phyloP scores from a whole-genome alignment of 108 stramenopile species.

The Aureococcus anophagefferens region DNA sequence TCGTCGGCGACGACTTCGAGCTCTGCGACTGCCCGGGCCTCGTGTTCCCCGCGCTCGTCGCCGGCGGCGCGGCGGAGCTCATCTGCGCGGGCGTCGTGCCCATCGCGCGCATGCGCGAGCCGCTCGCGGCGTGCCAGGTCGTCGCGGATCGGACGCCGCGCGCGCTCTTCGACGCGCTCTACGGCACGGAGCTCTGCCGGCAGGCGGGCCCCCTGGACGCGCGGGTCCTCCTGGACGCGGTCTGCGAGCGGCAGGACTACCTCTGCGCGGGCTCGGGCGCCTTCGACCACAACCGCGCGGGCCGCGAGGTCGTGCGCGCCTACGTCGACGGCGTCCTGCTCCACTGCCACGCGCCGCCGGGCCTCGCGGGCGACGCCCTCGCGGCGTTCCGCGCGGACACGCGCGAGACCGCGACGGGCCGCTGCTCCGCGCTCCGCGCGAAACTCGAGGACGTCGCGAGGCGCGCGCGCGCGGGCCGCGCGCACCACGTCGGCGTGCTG shows the following conservation, averaged over 20 bases:
- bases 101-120: conserved; percentile 93
- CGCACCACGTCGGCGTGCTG: conserved; percentile 34
- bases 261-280: conserved; percentile 78
- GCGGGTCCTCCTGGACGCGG: conserved; percentile 70
- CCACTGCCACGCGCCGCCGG: conserved; percentile 85
- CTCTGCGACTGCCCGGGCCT: conserved; percentile 99
- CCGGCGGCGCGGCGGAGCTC: conserved; percentile 10
- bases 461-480: conserved; percentile 14
- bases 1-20: conserved; percentile 67
- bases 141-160: conserved; percentile 80
- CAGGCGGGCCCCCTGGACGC: conserved; percentile 45
- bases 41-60: conserved; percentile 97
- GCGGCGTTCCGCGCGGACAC: conserved; percentile 55
- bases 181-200: conserved; percentile 10
- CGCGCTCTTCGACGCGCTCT: conserved; percentile 55
- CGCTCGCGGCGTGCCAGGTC: conserved; percentile 72
- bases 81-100: conserved; percentile 90
- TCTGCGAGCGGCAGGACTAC: conserved; percentile 79
- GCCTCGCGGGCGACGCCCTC: conserved; percentile 30
- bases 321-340: conserved; percentile 83
- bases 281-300: conserved; percentile 80
- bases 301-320: conserved; percentile 83
- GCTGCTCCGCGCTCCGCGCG: conserved; percentile 43
- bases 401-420: conserved; percentile 41
- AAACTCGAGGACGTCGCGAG: conserved; percentile 36